A percentile compares a stretch with the other conserved stretches of the same genome.
Evolutionary conservation across 2,329 filamentous ascomycete species (phyloP).

Genomic region (Fusarium fracticaudum): DNA sequence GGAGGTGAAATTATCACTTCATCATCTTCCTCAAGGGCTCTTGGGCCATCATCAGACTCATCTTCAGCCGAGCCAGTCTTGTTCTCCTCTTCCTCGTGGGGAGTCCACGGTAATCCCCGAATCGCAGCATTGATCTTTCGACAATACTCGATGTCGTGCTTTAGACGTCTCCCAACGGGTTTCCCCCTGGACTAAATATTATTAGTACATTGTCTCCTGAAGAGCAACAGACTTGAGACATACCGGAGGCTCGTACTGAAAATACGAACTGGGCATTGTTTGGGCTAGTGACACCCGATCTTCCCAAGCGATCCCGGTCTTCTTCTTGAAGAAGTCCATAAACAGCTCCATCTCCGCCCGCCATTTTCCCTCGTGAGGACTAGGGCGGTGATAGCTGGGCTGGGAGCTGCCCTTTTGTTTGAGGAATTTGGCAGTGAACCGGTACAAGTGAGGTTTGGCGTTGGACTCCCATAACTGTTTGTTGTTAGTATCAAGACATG

Average conservation of each 20-base stretch:
- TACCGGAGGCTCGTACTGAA: constrained; percentile 60
- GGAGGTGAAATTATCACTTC: not conserved
- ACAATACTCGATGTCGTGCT: constrained; percentile 47
- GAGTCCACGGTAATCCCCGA: constrained; percentile 43
- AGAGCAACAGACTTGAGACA: constrained; percentile 31
- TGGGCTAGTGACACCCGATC: constrained; percentile 55
- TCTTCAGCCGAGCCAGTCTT: not conserved
- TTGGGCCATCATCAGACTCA: not conserved
- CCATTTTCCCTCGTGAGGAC: constrained; percentile 52
- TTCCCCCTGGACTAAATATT: constrained; percentile 48
- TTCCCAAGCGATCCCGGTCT: constrained; percentile 69
- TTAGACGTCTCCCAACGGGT: constrained; percentile 49
- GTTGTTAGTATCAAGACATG: not conserved
- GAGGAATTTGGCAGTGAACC: constrained; percentile 63
- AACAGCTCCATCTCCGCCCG: constrained; percentile 60
- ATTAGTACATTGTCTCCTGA: not conserved
- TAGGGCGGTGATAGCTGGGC: constrained; percentile 52
- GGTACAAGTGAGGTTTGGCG: constrained; percentile 67
- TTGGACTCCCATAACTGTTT: constrained; percentile 74
- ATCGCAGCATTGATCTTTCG: constrained; percentile 47
- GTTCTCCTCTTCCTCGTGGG: constrained; percentile 3
- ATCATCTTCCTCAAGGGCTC: not conserved
- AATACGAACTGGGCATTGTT: constrained; percentile 46
- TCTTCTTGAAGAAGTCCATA: constrained; percentile 64
- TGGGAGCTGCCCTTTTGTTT: constrained; percentile 51